phyloP scores from a whole-genome alignment of 768 basidiomycete genomes.

The Pholiota molesta region DNA sequence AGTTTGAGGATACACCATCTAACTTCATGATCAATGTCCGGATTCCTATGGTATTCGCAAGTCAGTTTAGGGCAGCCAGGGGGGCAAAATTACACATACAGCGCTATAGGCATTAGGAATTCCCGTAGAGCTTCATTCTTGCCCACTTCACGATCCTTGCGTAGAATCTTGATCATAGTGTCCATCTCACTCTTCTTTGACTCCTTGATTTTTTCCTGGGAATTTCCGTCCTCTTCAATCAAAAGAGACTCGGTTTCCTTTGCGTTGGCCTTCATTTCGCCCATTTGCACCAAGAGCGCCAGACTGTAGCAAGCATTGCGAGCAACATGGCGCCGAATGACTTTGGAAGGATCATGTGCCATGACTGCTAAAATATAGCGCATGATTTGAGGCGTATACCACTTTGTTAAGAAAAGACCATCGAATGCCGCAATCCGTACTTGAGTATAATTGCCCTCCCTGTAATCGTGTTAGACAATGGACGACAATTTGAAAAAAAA shows the following conservation, averaged over 20 bases:
- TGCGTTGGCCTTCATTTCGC: constrained; percentile 78
- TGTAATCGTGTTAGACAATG: constrained; percentile 33
- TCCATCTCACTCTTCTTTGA: constrained; percentile 84
- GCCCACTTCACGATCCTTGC: constrained; percentile 86
- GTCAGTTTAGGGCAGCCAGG: constrained; percentile 26
- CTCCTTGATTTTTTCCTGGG: constrained; percentile 71
- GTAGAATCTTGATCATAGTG: constrained; percentile 80
- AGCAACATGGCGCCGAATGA: constrained; percentile 86
- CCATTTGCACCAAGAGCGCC: constrained; percentile 83
- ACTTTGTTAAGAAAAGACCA: constrained; percentile 86
- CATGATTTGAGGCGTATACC: constrained; percentile 85
- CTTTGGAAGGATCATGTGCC: constrained; percentile 80
- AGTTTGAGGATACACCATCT: constrained; percentile 92
- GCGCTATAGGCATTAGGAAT: constrained; percentile 76
- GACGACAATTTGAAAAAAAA: neutral
- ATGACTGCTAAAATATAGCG: constrained; percentile 88
- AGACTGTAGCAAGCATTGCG: constrained; percentile 85
- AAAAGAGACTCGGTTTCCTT: constrained; percentile 80
- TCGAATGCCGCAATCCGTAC: constrained; percentile 95
- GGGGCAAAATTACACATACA: constrained; percentile 49
- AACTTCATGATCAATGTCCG: constrained; percentile 84
- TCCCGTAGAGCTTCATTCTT: constrained; percentile 80
- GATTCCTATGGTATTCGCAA: constrained; percentile 49
- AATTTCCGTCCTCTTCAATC: constrained; percentile 85
- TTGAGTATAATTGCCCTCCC: constrained; percentile 92